Base-by-base conservation (phyloP, 805 yeast species). In the Saccharomycopsis capsularis region DNA sequence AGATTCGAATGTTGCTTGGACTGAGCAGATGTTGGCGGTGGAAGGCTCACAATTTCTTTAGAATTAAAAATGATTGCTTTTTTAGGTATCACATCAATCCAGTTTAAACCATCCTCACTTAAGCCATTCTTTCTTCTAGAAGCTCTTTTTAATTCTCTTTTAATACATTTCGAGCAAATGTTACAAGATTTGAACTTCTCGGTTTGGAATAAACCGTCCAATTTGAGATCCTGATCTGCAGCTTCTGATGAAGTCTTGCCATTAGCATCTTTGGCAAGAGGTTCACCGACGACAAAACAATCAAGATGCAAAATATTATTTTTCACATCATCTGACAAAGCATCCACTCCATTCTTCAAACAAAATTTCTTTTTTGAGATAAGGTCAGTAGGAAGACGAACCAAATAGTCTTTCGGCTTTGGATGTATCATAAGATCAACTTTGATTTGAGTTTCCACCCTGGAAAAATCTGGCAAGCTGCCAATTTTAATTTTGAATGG, bases 371-470 rank as follows among this genome's bases (percentile, higher is more conserved):
- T 58, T 57, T 51, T 63, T 58, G 43, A 62, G 51, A 54, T 64
- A 60, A 51, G 56, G 57, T 47, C 60, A 55, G 55, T 57, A 58
- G 98, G 95, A 42, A 93, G 67, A 62, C 87, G 93, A 30, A 93
- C 66, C 44, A 86, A 66, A 44, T 74, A 71, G 57, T 87, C 84
- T 3, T 78, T 73, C 0, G 95, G 95, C 1, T 91, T 78, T 1
- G 96, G 95, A 27, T 80, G 73, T 40, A 91, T 68, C 6, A 74
- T 63, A 19, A 91, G 66, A 40, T 74, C 73, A 39, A 95, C 68
- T 63, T 88, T 90, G 61, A 93, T 87, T 67, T 93, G 99, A 15
- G 97, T 91, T 66, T 91, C 99, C 4, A 91, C 99, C 56, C 99
- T 77, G 11, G 96, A 87, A 56, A 79, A 81, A 3, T 76, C 67